These are phyloP conservation scores for Nannizzia gypsea DNA, from an alignment of 2,329 filamentous ascomycete species.

Conservation along the genomic window DNA sequence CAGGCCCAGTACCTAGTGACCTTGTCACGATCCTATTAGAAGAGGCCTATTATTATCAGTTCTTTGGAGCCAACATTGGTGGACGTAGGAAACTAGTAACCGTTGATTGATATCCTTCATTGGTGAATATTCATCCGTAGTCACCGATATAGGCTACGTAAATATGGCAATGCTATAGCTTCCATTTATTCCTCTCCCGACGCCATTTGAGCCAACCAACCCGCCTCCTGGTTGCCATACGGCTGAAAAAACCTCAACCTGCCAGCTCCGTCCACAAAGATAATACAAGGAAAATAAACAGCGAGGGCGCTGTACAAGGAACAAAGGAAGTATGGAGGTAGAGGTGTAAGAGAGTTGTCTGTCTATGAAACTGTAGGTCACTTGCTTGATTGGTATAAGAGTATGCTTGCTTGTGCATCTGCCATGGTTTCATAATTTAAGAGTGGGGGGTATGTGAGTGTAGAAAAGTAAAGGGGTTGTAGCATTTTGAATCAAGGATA, in stretches of 20 bases:
- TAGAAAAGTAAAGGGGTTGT: neutral
- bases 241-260: neutral
- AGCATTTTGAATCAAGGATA: neutral
- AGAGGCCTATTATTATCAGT: too few species aligned
- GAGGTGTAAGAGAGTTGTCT: neutral
- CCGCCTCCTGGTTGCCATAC: neutral
- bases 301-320: neutral
- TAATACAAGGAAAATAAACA: neutral
- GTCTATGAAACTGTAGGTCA: neutral
- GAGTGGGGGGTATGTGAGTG: neutral
- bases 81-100: too few species aligned
- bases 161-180: neutral
- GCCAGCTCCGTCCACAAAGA: neutral
- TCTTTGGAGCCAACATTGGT: too few species aligned
- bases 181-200: neutral
- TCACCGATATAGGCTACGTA: neutral
- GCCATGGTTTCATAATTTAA: neutral
- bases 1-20: neutral
- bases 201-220: neutral
- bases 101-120: too few species aligned
- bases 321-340: neutral
- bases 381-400: neutral
- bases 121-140: too few species aligned
- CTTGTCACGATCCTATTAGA: neutral
- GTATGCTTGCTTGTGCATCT: neutral